These are phyloP conservation scores for Alternaria brassicicola DNA, from an alignment of 2,329 filamentous ascomycete species.

Conservation along the genomic window DNA sequence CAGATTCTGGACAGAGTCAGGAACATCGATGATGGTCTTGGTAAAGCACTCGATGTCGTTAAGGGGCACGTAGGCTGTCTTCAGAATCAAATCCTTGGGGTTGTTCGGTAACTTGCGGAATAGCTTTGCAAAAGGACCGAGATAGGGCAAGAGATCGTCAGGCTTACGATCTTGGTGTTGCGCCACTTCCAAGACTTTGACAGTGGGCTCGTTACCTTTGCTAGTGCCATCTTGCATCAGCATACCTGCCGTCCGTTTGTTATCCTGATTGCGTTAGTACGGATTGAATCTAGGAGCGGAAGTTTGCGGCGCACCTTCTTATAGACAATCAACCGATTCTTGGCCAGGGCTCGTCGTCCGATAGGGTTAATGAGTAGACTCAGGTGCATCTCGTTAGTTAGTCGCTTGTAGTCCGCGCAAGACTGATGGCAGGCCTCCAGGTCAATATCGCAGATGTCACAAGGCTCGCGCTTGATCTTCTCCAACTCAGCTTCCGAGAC, in stretches of 20 bases:
- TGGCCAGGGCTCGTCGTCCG: conserved; percentile 77
- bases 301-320: conserved; percentile 58
- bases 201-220: conserved; percentile 67
- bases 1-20: conserved; percentile 51
- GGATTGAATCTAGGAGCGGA: conserved; percentile 14
- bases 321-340: conserved; percentile 81
- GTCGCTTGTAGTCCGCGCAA: conserved; percentile 76
- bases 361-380: conserved; percentile 79
- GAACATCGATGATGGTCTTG: conserved; percentile 64
- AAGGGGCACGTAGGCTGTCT: conserved; percentile 72
- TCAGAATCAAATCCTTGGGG: conserved; percentile 70
- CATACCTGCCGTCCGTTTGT: conserved; percentile 80
- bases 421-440: conserved; percentile 83
- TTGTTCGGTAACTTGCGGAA: conserved; percentile 71
- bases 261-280: conserved; percentile 61
- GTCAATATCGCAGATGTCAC: conserved; percentile 78
- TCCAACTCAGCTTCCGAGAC: conserved; percentile 88
- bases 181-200: conserved; percentile 81
- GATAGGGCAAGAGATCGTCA: conserved; percentile 85
- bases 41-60: conserved; percentile 86
- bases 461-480: conserved; percentile 86
- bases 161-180: conserved; percentile 72
- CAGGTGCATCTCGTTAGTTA: conserved; percentile 82
- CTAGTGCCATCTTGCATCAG: conserved; percentile 77
- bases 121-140: conserved; percentile 70